Evolutionary conservation across 1,139 yeast species (phyloP), one percentile per base, ranked within the genome.

Genomic region (Hansenula sp.): DNA sequence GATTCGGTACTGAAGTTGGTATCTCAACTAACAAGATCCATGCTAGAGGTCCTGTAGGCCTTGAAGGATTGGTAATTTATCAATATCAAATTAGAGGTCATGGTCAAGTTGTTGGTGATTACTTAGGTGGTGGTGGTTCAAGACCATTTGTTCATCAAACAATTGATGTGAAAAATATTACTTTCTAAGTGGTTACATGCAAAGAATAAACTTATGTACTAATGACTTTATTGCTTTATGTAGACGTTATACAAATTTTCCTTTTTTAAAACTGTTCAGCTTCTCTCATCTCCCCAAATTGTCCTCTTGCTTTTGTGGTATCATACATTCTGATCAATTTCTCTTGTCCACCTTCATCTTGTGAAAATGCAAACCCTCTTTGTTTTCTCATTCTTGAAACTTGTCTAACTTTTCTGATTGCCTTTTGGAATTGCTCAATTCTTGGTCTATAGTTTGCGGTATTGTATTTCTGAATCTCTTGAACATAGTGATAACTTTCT

Each of bases 1-100:
- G 99, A 0, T 92, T 94, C 60, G 99, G 99, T 40, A 84, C 98
- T 9, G 99, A 94, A 63, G 98, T 94, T 24, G 99, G 99, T 31
- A 90, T 94, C 46, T 84, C 96, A 44, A 94, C 98, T 36, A 89
- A 90, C 59, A 92, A 92, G 62, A 88, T 94, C 50, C 98, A 94
- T 60, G 96, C 98, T 13, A 77, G 98, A 55, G 99, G 99, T 1
- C 99, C 98, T 12, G 97, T 94, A 29, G 99, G 99, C 2, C 73
- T 94, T 35, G 98, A 94, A 59, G 99, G 99, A 1, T 72, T 94
- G 51, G 95, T 89, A 64, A 86, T 95, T 52, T 94, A 94, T 62
- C 97, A 94, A 64, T 94, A 92, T 61, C 95, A 88, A 60, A 69
- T 92, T 49, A 77, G 84, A 62, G 98, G 98, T 32, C 70, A 79